Conservation (phyloP, 805 yeast genomes). For the Phaffomyces antillensis region DNA sequence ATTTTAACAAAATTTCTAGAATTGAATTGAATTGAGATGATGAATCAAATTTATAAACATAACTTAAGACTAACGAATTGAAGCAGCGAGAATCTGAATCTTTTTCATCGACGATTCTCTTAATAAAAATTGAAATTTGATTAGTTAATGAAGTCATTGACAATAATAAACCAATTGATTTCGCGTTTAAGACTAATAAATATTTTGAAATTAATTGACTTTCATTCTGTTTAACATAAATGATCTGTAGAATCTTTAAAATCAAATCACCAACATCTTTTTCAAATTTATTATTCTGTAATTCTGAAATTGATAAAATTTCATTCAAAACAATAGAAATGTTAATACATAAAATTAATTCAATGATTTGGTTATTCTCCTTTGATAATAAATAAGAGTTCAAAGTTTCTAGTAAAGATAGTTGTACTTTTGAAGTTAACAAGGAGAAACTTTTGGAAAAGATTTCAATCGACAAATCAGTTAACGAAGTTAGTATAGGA, state of each 20-base stretch:
- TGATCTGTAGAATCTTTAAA: constrained; percentile 41
- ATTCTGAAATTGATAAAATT: constrained; percentile 22
- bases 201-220: constrained; percentile 13
- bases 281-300: constrained; percentile 23
- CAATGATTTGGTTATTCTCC: constrained; percentile 26
- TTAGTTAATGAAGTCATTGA: constrained; percentile 32
- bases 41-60: constrained; percentile 36
- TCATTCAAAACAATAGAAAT: constrained; percentile 59
- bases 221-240: constrained; percentile 9
- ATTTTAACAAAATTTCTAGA: constrained; percentile 48
- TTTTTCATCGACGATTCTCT: constrained; percentile 55
- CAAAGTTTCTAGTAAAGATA: constrained; percentile 78
- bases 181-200: constrained; percentile 43
- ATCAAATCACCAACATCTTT: constrained; percentile 36
- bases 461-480: constrained; percentile 75
- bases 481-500: constrained; percentile 41
- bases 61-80: constrained; percentile 41
- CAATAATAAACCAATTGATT: constrained; percentile 48
- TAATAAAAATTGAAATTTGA: constrained; percentile 48
- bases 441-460: constrained; percentile 65
- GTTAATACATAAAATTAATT: constrained; percentile 52
- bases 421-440: constrained; percentile 72
- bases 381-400: constrained; percentile 46
- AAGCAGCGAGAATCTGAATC: constrained; percentile 63
- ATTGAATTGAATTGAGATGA: constrained; percentile 36